A percentile compares a stretch with the other conserved stretches of the same genome.
phyloP scores from a whole-genome alignment of 371 early-diverging fungal species.

The Rozella allomycis region DNA sequence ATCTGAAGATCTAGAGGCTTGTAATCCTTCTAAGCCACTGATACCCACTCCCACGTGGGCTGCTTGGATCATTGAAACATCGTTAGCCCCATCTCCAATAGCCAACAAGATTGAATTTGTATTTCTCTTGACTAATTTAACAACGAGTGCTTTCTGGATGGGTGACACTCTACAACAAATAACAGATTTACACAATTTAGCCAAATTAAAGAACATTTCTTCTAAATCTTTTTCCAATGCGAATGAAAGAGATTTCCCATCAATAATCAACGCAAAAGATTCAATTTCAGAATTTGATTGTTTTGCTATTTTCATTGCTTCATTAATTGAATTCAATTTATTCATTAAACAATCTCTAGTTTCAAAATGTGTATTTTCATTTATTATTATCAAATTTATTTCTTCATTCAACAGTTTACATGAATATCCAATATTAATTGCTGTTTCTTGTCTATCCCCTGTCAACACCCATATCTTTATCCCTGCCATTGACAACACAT shows the following conservation, averaged over 20 bases:
- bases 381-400: slow-evolving; percentile 58
- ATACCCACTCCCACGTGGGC: slow-evolving; percentile 94
- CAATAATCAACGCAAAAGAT: slow-evolving; percentile 52
- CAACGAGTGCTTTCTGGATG: slow-evolving; percentile 81
- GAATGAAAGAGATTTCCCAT: slow-evolving; percentile 56
- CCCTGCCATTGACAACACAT: slow-evolving; percentile 66
- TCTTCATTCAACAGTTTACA: slow-evolving; percentile 69
- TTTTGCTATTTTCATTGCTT: too few species aligned
- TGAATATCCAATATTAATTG: slow-evolving; percentile 75
- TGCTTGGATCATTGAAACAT: slow-evolving; percentile 93
- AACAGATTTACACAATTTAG: slow-evolving; percentile 56
- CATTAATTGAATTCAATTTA: slow-evolving; percentile 42
- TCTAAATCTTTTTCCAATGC: slow-evolving; percentile 38
- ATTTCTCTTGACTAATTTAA: slow-evolving; percentile 61
- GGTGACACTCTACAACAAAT: slow-evolving; percentile 86
- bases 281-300: too few species aligned
- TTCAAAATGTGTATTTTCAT: slow-evolving; percentile 51
- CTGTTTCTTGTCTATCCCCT: slow-evolving; percentile 81
- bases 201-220: slow-evolving; percentile 40
- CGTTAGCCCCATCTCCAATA: slow-evolving; percentile 97
- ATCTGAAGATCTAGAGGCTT: slow-evolving; percentile 88
- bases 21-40: slow-evolving; percentile 87
- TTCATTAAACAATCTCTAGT: slow-evolving; percentile 51
- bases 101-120: slow-evolving; percentile 52
- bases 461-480: slow-evolving; percentile 85